Evolutionary conservation across 805 yeast species (phyloP).

Genomic region (Yamadazyma laniorum): DNA sequence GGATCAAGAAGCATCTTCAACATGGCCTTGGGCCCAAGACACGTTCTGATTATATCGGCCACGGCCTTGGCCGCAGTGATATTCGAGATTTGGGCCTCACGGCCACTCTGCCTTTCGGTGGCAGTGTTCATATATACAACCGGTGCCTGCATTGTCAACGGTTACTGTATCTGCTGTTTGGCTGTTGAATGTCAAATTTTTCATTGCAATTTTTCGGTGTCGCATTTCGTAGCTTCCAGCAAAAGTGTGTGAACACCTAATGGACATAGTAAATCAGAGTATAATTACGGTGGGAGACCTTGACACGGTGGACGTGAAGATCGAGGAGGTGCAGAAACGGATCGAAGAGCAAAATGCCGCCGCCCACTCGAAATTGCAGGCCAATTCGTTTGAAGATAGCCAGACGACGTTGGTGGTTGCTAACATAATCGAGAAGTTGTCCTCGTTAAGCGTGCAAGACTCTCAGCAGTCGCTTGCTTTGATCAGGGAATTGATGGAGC

Average conservation of each 20-base stretch:
- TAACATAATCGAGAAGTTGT: conserved; percentile 6
- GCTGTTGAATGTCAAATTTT: background rate
- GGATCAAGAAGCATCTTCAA: conserved; percentile 97
- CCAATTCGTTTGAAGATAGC: conserved; percentile 12
- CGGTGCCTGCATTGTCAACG: conserved; percentile 42
- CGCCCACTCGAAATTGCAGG: conserved; percentile 4
- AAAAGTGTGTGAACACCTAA: too few species aligned
- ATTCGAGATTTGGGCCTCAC: conserved; percentile 95
- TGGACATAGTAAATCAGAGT: conserved; percentile 32
- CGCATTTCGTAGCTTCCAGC: too few species aligned
- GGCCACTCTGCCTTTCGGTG: conserved; percentile 91
- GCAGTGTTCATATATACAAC: conserved; percentile 63
- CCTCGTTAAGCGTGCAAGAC: background rate
- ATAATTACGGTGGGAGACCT: conserved; percentile 37
- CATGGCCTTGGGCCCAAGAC: conserved; percentile 99
- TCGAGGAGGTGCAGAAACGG: conserved; percentile 23
- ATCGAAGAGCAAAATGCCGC: conserved; percentile 9
- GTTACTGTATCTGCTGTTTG: background rate
- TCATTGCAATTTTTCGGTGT: background rate
- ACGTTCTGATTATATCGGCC: conserved; percentile 94
- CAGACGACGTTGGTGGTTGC: conserved; percentile 13
- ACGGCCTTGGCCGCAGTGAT: conserved; percentile 99
- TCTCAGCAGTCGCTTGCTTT: conserved; percentile 1
- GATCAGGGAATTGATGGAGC: conserved; percentile 13
- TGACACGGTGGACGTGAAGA: conserved; percentile 22